Conservation (phyloP, 2,329 filamentous ascomycete species). For the Verticillium longisporum region DNA sequence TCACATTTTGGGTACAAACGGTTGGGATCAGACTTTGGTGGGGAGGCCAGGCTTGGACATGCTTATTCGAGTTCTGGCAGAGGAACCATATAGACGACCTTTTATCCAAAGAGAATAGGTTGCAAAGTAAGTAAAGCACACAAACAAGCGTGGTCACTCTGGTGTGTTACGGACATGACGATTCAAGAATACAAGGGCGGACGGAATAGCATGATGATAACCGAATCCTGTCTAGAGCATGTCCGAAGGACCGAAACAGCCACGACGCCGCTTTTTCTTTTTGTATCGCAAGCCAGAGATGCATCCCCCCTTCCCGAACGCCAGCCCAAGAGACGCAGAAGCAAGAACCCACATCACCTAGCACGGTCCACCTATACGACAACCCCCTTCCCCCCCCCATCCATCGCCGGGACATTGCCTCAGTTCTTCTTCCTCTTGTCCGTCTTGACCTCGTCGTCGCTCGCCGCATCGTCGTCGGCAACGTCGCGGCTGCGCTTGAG, state of each 20-base stretch:
- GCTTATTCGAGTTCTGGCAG: neutral
- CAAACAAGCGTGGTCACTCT: neutral
- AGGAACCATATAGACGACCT: neutral
- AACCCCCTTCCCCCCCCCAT: neutral
- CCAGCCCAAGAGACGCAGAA: neutral
- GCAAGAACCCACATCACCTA: no score
- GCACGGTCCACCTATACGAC: no score
- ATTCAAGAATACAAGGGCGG: neutral
- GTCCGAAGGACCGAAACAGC: neutral
- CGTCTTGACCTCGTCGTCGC: constrained; percentile 36
- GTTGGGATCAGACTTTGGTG: neutral
- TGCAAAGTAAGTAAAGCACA: neutral
- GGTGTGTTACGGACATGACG: no score
- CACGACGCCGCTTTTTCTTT: neutral
- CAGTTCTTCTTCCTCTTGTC: constrained; percentile 8
- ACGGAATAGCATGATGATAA: neutral
- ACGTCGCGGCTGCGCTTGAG: constrained; percentile 71
- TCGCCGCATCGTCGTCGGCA: constrained; percentile 45
- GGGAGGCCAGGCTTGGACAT: neutral
- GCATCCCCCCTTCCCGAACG: neutral
- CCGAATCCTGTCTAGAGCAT: neutral
- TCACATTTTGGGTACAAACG: neutral
- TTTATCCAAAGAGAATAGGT: neutral
- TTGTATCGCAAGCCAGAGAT: neutral
- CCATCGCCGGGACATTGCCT: neutral